These are phyloP conservation scores for Cyclotella choctawhatcheeana DNA, from an alignment of 108 stramenopile species.

Conservation along the genomic window DNA sequence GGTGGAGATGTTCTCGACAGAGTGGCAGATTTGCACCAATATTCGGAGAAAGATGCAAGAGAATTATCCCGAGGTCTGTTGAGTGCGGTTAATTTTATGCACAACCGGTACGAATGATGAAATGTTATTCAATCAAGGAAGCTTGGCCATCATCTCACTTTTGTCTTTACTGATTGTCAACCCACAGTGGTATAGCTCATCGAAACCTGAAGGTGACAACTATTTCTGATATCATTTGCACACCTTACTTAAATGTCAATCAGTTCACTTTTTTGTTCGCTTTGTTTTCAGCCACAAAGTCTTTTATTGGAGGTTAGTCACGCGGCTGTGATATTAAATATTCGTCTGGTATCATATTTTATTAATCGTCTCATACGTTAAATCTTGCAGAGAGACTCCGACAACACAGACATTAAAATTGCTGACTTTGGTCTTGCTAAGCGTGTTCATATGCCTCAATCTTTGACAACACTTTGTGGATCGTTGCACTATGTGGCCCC, in stretches of 20 bases:
- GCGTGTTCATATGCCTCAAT: constrained; percentile 75
- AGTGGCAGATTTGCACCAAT: constrained; percentile 81
- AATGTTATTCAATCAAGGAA: too few relatives aligned
- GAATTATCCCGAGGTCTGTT: constrained; percentile 74
- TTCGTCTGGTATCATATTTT: background rate
- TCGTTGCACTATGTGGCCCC: constrained; percentile 82
- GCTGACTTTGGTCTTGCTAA: constrained; percentile 97
- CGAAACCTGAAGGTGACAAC: constrained; percentile 82
- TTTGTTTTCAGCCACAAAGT: constrained; percentile 83
- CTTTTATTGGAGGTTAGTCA: constrained; percentile 70
- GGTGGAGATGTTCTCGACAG: constrained; percentile 98
- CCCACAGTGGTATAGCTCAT: constrained; percentile 78
- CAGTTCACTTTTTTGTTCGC: constrained; percentile 14
- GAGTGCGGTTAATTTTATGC: constrained; percentile 84
- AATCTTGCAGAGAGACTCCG: constrained; percentile 61
- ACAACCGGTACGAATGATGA: constrained; percentile 44
- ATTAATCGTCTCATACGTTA: background rate
- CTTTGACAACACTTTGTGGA: constrained; percentile 88
- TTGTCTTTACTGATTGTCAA: background rate
- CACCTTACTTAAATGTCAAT: background rate
- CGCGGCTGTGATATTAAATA: constrained; percentile 7
- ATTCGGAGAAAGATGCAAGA: constrained; percentile 95
- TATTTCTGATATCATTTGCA: background rate
- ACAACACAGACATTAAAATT: constrained; percentile 78
- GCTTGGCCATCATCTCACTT: background rate